Evolutionary conservation across 2,329 filamentous ascomycete species (phyloP).

Genomic region (Trichoderma semiorbis): DNA sequence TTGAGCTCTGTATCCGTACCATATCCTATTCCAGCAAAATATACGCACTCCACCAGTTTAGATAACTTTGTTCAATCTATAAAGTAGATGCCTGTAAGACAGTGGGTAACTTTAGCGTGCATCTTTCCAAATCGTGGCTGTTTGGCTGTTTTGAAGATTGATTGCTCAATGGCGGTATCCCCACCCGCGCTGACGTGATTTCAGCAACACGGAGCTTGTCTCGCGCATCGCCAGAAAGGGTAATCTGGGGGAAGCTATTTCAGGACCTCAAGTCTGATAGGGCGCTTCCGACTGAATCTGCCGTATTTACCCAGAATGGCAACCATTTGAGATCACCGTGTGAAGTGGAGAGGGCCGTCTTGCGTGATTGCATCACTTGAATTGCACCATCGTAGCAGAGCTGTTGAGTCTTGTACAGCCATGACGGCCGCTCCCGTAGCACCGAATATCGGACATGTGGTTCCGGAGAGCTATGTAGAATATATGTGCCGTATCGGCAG

Average conservation of each 20-base stretch:
- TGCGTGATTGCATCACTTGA: slow-evolving; percentile 5
- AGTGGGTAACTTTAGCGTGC: neutral
- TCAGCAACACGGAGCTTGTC: neutral
- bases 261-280: neutral
- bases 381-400: slow-evolving; percentile 15
- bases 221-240: slow-evolving; percentile 7
- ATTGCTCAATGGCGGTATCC: slow-evolving; percentile 15
- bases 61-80: neutral
- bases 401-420: neutral
- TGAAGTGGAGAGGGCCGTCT: neutral
- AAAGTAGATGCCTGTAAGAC: neutral
- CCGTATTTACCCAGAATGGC: slow-evolving; percentile 2
- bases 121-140: neutral
- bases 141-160: neutral
- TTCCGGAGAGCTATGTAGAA: neutral
- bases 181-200: slow-evolving; percentile 17
- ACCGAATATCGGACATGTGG: slow-evolving; percentile 11
- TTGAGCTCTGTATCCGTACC: neutral
- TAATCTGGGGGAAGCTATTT: slow-evolving; percentile 5
- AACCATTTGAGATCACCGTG: neutral
- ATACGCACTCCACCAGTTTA: neutral
- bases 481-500: slow-evolving; percentile 2
- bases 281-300: neutral
- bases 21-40: neutral
- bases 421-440: neutral